Evolutionary conservation across 2,329 filamentous ascomycete species (phyloP), one percentile per base, ranked within the genome.

Genomic region (Trichoderma sp.): DNA sequence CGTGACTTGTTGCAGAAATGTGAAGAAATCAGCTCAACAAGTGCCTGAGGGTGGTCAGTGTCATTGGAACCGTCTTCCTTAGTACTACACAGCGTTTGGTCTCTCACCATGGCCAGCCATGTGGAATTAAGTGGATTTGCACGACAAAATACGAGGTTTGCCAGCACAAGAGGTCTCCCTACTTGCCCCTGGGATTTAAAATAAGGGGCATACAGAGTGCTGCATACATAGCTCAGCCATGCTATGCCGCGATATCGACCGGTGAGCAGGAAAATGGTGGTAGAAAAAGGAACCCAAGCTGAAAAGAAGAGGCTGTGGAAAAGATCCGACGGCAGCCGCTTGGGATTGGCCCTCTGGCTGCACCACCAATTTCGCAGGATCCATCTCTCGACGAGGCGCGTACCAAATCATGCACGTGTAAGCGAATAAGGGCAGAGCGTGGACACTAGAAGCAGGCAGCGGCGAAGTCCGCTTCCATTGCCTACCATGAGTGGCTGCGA

Each of bases 1-100:
- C 52, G 24, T n/a, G 13, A 54, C 32, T 4, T 59, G 56, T 21
- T 68, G 32, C 56, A 60, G 56, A 68, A 54, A 21, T 34, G 4
- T 68, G 65, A 60, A 68, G 65, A 68, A 52, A 32, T 43, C 34
- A 32, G 21, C 39, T 54, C 54, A 66, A 66, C 64, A 60, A 54
- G 65, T 60, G 46, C 56, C 56, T 52, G 21, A 54, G 21, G 24
- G 65, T 54, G 56, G 49, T 68, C 65, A 68, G 65, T 68, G 56
- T 55, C 30, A 37, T 59, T 58, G n/a, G 39, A 21, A 51, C 24
- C 18, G 10, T 46, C 30, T 14, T 58, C 24, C 30, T 14, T 58
- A 49, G 28, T 26, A 37, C 32, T 26, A 26, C 26, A 26, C 39
- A 24, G 14, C 46, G 32, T 26, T 49, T 14, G 24, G 18, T n/a